These are phyloP conservation scores for Nicotiana knightiana DNA, from an alignment of 257 asterid genomes.

Conservation along the genomic window DNA sequence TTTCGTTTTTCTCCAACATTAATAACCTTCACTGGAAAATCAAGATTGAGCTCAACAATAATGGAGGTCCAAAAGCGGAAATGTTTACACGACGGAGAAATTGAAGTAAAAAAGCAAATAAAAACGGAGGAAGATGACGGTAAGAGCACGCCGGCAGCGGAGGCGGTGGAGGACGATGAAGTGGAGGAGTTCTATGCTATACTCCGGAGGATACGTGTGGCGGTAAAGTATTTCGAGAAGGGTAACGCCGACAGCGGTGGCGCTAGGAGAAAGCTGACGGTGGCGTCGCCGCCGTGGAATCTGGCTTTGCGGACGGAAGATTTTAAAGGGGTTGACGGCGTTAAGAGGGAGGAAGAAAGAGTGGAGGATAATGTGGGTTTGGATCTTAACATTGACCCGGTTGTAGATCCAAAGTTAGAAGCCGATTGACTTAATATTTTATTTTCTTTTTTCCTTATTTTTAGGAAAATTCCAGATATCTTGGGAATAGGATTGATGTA, in stretches of 20 bases:
- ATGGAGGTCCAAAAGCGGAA: background rate
- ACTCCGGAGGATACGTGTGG: background rate
- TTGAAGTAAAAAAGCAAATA: background rate
- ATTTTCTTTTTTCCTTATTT: background rate
- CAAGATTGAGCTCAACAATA: background rate
- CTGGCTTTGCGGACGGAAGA: slow-evolving; percentile 20
- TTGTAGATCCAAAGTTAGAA: slow-evolving; percentile 15
- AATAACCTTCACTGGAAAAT: background rate
- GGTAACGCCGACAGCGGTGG: background rate
- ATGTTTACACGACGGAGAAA: background rate
- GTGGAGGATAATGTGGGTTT: slow-evolving; percentile 11
- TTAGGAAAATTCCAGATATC: background rate
- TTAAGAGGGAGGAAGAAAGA: background rate
- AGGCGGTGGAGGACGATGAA: background rate
- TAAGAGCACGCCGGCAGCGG: background rate
- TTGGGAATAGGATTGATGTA: background rate
- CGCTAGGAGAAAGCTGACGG: background rate
- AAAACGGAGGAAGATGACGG: background rate
- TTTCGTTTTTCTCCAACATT: background rate
- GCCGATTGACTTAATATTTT: background rate
- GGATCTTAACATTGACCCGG: slow-evolving; percentile 28
- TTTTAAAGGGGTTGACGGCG: slow-evolving; percentile 13
- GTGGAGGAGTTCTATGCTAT: slow-evolving; percentile 4
- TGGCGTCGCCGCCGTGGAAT: slow-evolving; percentile 12
- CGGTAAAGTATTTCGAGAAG: background rate